phyloP scores from a whole-genome alignment of 2,329 filamentous ascomycete species.

The Zymoseptoria passerinii region DNA sequence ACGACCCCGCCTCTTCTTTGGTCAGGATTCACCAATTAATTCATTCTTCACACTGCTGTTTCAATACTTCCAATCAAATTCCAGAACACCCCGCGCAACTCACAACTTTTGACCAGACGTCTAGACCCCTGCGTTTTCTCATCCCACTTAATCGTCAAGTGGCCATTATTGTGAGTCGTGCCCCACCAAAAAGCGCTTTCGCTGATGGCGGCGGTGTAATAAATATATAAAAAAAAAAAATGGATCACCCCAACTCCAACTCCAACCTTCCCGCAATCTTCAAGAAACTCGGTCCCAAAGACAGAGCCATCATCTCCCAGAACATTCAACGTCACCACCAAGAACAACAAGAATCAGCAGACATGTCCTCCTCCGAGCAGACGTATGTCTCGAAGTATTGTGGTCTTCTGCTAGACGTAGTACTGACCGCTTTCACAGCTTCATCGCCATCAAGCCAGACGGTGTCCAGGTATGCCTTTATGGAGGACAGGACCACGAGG shows the following conservation, averaged over 20 bases:
- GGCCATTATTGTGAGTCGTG: not conserved
- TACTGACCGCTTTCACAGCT: constrained; percentile 49
- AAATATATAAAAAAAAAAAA: too few species aligned
- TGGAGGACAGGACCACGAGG: not conserved
- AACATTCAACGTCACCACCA: constrained; percentile 15
- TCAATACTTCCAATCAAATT: not conserved
- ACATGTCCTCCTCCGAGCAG: constrained; percentile 62
- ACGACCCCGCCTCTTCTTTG: not conserved
- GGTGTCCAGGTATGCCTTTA: constrained; percentile 81
- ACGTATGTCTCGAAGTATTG: constrained; percentile 55
- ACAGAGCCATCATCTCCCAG: constrained; percentile 31
- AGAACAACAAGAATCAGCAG: constrained; percentile 23
- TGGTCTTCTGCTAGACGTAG: not conserved
- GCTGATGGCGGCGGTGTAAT: not conserved
- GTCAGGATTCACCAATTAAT: too few species aligned
- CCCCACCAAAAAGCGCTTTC: constrained; percentile 1
- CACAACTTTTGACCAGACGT: not conserved
- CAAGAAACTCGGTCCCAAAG: constrained; percentile 41
- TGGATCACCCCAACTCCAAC: not conserved
- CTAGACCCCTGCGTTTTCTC: not conserved
- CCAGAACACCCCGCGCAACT: not conserved
- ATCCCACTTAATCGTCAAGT: not conserved
- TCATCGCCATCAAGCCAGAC: constrained; percentile 99
- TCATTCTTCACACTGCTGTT: not conserved
- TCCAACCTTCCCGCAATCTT: constrained; percentile 35